phyloP scores from a whole-genome alignment of 768 basidiomycete species.

The Russula virescens region DNA sequence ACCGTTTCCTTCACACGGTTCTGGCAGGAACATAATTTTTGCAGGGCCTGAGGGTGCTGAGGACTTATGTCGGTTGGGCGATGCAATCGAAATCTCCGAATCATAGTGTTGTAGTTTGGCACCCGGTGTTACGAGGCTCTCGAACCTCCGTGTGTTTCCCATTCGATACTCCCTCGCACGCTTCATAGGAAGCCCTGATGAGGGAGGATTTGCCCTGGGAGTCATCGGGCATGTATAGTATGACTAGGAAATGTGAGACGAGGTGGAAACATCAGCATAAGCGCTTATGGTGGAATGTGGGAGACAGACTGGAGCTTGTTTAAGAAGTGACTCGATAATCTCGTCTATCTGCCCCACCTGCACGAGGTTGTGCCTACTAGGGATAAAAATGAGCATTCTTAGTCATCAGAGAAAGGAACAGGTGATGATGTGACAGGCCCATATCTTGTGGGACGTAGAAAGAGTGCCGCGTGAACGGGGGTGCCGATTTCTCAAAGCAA shows the following conservation, averaged over 20 bases:
- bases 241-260: conserved; percentile 37
- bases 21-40: conserved; percentile 38
- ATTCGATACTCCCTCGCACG: no score
- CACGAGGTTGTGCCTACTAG: conserved; percentile 79
- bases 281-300: background rate
- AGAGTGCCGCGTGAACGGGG: conserved; percentile 30
- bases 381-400: conserved; percentile 28
- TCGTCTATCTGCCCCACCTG: conserved; percentile 84
- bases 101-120: conserved; percentile 33
- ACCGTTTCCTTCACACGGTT: conserved; percentile 30
- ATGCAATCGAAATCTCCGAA: conserved; percentile 41
- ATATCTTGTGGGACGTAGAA: background rate
- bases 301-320: conserved; percentile 48
- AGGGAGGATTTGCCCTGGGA: no score
- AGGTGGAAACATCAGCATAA: background rate
- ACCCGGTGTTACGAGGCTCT: no score
- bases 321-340: conserved; percentile 78
- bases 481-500: conserved; percentile 26
- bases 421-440: background rate
- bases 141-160: no score
- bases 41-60: conserved; percentile 47
- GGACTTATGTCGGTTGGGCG: conserved; percentile 65
- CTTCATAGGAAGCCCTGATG: no score
- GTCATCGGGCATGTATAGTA: conserved; percentile 58
- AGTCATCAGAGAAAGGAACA: conserved; percentile 7